Evolutionary conservation across 2,329 filamentous ascomycete species (phyloP).

Genomic region (Cercospora sp.): DNA sequence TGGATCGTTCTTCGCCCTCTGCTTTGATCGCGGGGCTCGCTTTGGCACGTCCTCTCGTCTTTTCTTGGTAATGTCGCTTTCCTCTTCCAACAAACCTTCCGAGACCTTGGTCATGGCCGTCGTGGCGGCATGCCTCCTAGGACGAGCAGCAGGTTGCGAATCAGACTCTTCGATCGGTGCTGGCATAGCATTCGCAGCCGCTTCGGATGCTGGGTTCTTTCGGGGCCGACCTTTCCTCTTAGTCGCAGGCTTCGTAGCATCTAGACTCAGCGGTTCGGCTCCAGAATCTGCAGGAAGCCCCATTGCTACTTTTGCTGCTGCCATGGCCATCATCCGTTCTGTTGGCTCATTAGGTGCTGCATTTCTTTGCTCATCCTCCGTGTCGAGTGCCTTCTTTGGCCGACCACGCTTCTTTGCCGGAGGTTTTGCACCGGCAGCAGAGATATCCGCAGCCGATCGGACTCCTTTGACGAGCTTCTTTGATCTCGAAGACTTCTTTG

Average conservation of each 20-base stretch:
- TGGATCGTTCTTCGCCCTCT: not conserved
- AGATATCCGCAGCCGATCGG: not conserved
- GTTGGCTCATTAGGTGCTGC: not conserved
- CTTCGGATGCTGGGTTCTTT: not conserved
- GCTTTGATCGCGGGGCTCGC: not conserved
- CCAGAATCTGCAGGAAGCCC: not conserved
- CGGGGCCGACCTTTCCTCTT: slow-evolving; percentile 3
- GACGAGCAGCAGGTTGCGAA: slow-evolving; percentile 5
- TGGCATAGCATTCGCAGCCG: not conserved
- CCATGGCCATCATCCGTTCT: not conserved
- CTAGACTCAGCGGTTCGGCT: not conserved
- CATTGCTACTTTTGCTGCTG: not conserved
- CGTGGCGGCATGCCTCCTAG: slow-evolving; percentile 30
- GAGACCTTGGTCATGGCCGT: slow-evolving; percentile 28
- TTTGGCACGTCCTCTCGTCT: slow-evolving; percentile 17
- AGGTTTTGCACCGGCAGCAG: not conserved
- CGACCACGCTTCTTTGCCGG: slow-evolving; percentile 13
- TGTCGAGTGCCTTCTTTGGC: slow-evolving; percentile 7
- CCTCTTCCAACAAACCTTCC: slow-evolving; percentile 30
- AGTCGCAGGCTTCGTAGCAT: not conserved
- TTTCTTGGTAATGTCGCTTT: slow-evolving; percentile 28
- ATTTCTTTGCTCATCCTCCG: not conserved
- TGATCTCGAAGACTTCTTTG: slow-evolving; percentile 12
- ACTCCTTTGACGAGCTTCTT: slow-evolving; percentile 8
- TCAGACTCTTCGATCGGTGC: not conserved